A percentile compares a stretch with the other conserved stretches of the same genome.
phyloP scores from a whole-genome alignment of 306 rosid genomes.

The Rosa chinensis region DNA sequence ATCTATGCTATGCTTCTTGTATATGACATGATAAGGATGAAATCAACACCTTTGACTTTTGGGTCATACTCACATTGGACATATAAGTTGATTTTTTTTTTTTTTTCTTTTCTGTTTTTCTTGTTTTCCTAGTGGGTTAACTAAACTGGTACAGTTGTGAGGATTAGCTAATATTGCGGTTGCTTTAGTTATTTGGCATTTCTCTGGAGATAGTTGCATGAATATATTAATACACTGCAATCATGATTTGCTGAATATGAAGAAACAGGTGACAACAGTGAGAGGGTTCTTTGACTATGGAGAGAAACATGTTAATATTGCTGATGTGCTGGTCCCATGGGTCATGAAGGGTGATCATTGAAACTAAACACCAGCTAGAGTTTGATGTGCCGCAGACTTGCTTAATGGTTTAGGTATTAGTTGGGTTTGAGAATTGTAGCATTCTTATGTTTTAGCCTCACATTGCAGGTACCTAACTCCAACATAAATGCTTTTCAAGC shows the following conservation, averaged over 20 bases:
- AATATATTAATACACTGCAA: not conserved
- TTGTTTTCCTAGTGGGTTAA: not conserved
- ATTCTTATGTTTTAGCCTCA: not conserved
- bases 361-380: not conserved
- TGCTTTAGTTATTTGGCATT: not conserved
- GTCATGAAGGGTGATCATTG: not conserved
- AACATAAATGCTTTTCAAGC: not conserved
- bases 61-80: not conserved
- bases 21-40: not conserved
- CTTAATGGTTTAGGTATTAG: not conserved
- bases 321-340: constrained; percentile 1
- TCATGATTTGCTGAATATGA: not conserved
- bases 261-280: not conserved
- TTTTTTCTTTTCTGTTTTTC: not conserved
- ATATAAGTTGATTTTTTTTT: not conserved
- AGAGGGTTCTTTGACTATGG: not conserved
- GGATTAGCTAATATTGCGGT: not conserved
- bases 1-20: not conserved
- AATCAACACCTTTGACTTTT: not conserved
- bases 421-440: not conserved
- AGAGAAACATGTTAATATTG: not conserved
- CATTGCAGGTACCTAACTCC: not conserved
- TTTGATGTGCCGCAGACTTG: not conserved
- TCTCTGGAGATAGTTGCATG: not conserved
- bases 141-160: not conserved